Evolutionary conservation across 805 yeast genomes (phyloP), one percentile per base, ranked within the genome.

Genomic region (Metschnikowia kofuensis): DNA sequence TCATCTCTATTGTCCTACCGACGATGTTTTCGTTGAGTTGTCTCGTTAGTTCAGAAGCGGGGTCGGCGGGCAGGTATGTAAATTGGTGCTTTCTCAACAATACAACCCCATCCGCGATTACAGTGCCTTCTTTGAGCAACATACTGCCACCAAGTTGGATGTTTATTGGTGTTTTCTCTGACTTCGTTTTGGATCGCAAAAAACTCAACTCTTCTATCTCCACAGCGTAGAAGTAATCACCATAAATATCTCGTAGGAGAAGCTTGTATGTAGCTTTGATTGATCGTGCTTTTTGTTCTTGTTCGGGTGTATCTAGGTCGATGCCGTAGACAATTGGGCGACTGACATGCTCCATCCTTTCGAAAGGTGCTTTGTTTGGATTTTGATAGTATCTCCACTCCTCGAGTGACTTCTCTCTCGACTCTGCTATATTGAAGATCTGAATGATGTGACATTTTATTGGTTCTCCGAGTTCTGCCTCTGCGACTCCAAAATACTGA

Each of bases 351-450:
- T 58, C 55, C 42, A 84, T 62, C 27, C 84, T 65, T 62, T 85
- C 92, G 2, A 79, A 82, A 13, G 79, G 78, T 2, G 79, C 83
- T n/a, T 71, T 74, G 52, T 78, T 81, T 1, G 83, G 80, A 56
- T 85, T 83, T n/a, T 77, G 66, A 44, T 68, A 64, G 32, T 75
- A 75, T 21, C 67, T 67, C 63, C 86, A 68, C 6, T 74, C 77
- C 52, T 85, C 92, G 3, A 83, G 58, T 53, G 79, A 82, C n/a
- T 70, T 64, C 16, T 78, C 60, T 16, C 69, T 66, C 0, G 89
- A 79, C 30, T 64, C 70, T 7, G 83, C 69, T 1, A 79, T 68
- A 64, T 85, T 83, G 55, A 74, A 75, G 0, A 84, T 59, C 53
- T 78, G 78, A 1, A 83, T 69, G 1, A 87, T 76, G 15, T 35